Percentiles rank a stretch among this genome's conserved stretches.
These are phyloP conservation scores for Colletotrichum destructivum DNA, from an alignment of 2,329 filamentous ascomycete species.

Conservation along the genomic window DNA sequence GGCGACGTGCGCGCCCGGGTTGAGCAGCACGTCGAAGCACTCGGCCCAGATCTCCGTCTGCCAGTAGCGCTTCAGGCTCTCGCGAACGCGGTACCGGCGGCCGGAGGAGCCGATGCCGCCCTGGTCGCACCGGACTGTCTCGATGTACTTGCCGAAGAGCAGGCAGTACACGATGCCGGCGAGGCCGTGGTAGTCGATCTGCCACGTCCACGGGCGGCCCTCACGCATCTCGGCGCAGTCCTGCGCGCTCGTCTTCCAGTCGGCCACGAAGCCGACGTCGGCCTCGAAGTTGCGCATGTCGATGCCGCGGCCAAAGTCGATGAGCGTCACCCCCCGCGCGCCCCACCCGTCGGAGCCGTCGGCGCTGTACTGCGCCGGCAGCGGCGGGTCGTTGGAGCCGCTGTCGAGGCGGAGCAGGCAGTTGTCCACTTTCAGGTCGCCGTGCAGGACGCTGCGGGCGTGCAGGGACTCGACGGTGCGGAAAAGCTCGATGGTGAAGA, in stretches of 20 bases:
- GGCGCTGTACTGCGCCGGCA: conserved; percentile 77
- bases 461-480: conserved; percentile 92
- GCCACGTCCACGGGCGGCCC: conserved; percentile 94
- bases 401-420: conserved; percentile 87
- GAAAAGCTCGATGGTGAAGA: conserved; percentile 92
- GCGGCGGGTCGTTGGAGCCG: conserved; percentile 58
- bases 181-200: conserved; percentile 95
- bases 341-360: conserved; percentile 85
- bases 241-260: conserved; percentile 90
- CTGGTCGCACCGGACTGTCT: conserved; percentile 75
- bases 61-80: conserved; percentile 95
- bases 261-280: conserved; percentile 89
- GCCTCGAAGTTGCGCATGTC: conserved; percentile 89
- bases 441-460: conserved; percentile 84
- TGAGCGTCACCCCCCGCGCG: conserved; percentile 84
- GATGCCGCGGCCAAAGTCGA: conserved; percentile 95
- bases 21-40: conserved; percentile 88
- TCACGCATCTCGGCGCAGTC: conserved; percentile 98
- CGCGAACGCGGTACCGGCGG: conserved; percentile 84
- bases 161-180: conserved; percentile 90
- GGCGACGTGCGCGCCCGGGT: conserved; percentile 79
- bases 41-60: conserved; percentile 91
- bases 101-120: conserved; percentile 71
- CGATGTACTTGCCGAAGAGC: conserved; percentile 95
- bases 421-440: conserved; percentile 96